These are phyloP conservation scores for Thermothelomyces thermophilus DNA, from an alignment of 2,329 filamentous ascomycete genomes.

Conservation along the genomic window DNA sequence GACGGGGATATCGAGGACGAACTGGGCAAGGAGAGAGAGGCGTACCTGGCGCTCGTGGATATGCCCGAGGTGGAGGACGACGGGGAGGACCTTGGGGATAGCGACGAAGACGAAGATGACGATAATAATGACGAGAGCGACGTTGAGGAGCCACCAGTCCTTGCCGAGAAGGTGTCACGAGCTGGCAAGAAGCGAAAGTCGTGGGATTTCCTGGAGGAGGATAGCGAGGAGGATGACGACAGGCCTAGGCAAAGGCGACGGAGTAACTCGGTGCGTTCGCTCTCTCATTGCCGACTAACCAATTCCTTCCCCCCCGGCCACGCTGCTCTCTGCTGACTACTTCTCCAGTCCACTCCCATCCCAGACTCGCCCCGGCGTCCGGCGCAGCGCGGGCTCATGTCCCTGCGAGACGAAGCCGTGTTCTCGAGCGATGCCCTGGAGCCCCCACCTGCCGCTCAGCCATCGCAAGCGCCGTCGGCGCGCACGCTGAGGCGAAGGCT, in stretches of 20 bases:
- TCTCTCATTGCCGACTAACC: no score
- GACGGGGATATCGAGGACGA: conserved; percentile 92
- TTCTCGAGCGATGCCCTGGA: conserved; percentile 44
- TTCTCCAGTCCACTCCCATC: conserved; percentile 55
- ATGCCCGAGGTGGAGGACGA: conserved; percentile 87
- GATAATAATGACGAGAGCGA: conserved; percentile 41
- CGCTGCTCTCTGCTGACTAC: conserved; percentile 29
- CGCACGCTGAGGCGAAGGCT: conserved; percentile 66
- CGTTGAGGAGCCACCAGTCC: conserved; percentile 38
- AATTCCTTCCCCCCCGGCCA: no score
- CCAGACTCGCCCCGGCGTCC: conserved; percentile 57
- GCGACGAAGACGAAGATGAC: conserved; percentile 51
- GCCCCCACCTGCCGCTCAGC: conserved; percentile 52
- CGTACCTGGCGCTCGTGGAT: conserved; percentile 76
- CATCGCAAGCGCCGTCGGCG: conserved; percentile 59
- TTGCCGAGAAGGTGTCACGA: conserved; percentile 37
- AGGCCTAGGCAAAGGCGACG: conserved; percentile 72
- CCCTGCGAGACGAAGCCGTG: conserved; percentile 42
- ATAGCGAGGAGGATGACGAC: conserved; percentile 62
- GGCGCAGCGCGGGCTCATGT: conserved; percentile 53
- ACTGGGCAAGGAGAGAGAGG: conserved; percentile 64
- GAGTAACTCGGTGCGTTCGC: conserved; percentile 70
- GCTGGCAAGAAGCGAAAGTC: conserved; percentile 71
- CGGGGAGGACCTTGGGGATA: conserved; percentile 54
- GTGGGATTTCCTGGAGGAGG: conserved; percentile 64